A percentile compares a stretch with the other conserved stretches of the same genome.
Evolutionary conservation across 768 basidiomycete species (phyloP).

Genomic region (Hortiboletus flavorubellus): DNA sequence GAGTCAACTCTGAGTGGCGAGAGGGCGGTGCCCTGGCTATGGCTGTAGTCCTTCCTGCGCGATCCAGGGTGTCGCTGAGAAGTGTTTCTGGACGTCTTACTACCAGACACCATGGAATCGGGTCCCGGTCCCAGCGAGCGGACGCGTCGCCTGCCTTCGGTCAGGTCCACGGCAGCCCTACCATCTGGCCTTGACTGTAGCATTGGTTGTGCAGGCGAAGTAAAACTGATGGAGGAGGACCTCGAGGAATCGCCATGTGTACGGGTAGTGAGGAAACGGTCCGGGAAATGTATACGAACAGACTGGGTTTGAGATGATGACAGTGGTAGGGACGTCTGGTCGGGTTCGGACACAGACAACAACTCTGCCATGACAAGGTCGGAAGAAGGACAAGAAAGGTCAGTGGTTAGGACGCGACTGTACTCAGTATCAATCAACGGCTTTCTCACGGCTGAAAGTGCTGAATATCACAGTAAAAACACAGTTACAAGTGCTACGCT

Average conservation of each 20-base stretch:
- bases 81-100: slow-evolving; percentile 14
- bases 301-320: slow-evolving; percentile 10
- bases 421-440: background rate
- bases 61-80: slow-evolving; percentile 15
- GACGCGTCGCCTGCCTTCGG: slow-evolving; percentile 19
- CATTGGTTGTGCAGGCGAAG: slow-evolving; percentile 15
- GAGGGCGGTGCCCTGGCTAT: slow-evolving; percentile 12
- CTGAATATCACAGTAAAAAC: too few species aligned
- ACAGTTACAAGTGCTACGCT: slow-evolving; percentile 1
- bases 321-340: slow-evolving; percentile 8
- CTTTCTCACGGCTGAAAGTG: slow-evolving; percentile 15
- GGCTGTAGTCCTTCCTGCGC: slow-evolving; percentile 19
- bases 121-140: slow-evolving; percentile 22
- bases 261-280: slow-evolving; percentile 27
- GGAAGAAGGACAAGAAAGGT: background rate
- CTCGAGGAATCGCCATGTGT: slow-evolving; percentile 28
- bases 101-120: slow-evolving; percentile 14
- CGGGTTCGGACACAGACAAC: slow-evolving; percentile 19
- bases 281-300: slow-evolving; percentile 36
- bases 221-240: slow-evolving; percentile 30
- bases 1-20: slow-evolving; percentile 27
- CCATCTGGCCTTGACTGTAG: slow-evolving; percentile 13
- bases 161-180: slow-evolving; percentile 3
- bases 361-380: slow-evolving; percentile 30
- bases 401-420: background rate